These are phyloP conservation scores for Barnettozyma populi DNA, from an alignment of 805 yeast genomes.

Conservation along the genomic window DNA sequence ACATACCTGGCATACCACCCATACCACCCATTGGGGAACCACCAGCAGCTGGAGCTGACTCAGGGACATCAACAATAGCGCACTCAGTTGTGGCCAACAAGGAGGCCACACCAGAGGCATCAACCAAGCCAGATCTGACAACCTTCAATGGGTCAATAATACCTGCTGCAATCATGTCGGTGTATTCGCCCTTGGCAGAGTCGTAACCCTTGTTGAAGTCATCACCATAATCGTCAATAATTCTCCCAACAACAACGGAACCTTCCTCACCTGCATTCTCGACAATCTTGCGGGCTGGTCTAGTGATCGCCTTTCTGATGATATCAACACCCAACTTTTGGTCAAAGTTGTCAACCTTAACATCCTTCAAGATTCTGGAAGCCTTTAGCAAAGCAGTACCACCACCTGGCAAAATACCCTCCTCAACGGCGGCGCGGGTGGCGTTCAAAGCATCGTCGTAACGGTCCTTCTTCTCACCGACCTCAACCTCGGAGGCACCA, in stretches of 20 bases:
- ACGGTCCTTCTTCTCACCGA: conserved; percentile 99
- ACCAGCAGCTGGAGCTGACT: conserved; percentile 48
- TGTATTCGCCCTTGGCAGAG: conserved; percentile 87
- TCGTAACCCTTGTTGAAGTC: conserved; percentile 92
- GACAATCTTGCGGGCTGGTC: conserved; percentile 94
- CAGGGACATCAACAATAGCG: conserved; percentile 96
- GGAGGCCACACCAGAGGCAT: conserved; percentile 97
- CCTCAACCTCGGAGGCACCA: conserved; percentile 96
- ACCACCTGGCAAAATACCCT: conserved; percentile 99
- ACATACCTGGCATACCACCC: conserved; percentile 65
- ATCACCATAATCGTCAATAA: conserved; percentile 43
- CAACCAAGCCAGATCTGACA: conserved; percentile 93
- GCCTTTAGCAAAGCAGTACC: conserved; percentile 98
- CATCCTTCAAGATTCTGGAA: conserved; percentile 51
- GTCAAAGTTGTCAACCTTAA: conserved; percentile 74
- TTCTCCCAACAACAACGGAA: conserved; percentile 92
- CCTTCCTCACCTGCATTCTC: conserved; percentile 99
- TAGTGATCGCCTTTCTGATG: conserved; percentile 90
- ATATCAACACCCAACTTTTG: conserved; percentile 96
- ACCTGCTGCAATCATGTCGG: conserved; percentile 95
- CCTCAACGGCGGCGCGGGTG: conserved; percentile 98
- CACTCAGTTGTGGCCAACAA: conserved; percentile 97
- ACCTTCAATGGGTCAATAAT: conserved; percentile 99
- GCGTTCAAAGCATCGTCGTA: conserved; percentile 98
- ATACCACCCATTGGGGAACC: conserved; percentile 49